These are phyloP conservation scores for Acrodontium crateriforme DNA, from an alignment of 2,329 filamentous ascomycete genomes.

Conservation along the genomic window DNA sequence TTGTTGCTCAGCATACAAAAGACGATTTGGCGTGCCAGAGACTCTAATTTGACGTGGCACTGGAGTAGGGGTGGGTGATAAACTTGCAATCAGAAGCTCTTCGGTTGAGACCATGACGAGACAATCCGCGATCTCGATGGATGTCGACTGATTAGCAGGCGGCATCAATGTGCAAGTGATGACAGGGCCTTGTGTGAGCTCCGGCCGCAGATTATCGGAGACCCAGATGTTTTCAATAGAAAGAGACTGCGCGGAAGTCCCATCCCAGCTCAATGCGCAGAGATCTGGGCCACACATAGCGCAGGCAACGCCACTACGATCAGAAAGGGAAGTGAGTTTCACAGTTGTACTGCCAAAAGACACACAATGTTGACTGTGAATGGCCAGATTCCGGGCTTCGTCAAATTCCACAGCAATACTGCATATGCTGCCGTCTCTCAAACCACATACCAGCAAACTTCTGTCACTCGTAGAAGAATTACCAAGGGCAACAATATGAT, in stretches of 20 bases:
- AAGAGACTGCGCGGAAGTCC: slow-evolving; percentile 3
- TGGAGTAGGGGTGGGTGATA: slow-evolving; percentile 7
- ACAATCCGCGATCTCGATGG: slow-evolving; percentile 9
- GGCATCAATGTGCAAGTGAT: slow-evolving; percentile 13
- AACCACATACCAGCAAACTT: slow-evolving; percentile 14
- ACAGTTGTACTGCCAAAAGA: slow-evolving; percentile 15
- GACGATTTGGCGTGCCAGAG: slow-evolving; percentile 16
- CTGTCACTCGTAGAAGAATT: neutral
- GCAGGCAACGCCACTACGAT: slow-evolving; percentile 7
- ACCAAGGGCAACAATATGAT: slow-evolving; percentile 13
- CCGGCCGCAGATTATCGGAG: slow-evolving; percentile 14
- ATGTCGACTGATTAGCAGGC: slow-evolving; percentile 7
- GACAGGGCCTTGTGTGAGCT: slow-evolving; percentile 14
- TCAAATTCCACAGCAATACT: slow-evolving; percentile 6
- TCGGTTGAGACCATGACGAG: slow-evolving; percentile 13
- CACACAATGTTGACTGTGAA: too few relatives aligned
- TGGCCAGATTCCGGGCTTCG: neutral
- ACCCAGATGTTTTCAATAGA: slow-evolving; percentile 15
- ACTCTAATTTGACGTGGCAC: slow-evolving; percentile 18
- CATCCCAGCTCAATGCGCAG: slow-evolving; percentile 14
- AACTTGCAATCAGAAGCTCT: slow-evolving; percentile 10
- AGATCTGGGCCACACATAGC: slow-evolving; percentile 14
- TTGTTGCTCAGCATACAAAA: slow-evolving; percentile 17
- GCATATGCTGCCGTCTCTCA: slow-evolving; percentile 17
- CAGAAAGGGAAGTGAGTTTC: slow-evolving; percentile 8